phyloP scores from a whole-genome alignment of 2,329 filamentous ascomycete species.

The Penicillium sclerotiorum region DNA sequence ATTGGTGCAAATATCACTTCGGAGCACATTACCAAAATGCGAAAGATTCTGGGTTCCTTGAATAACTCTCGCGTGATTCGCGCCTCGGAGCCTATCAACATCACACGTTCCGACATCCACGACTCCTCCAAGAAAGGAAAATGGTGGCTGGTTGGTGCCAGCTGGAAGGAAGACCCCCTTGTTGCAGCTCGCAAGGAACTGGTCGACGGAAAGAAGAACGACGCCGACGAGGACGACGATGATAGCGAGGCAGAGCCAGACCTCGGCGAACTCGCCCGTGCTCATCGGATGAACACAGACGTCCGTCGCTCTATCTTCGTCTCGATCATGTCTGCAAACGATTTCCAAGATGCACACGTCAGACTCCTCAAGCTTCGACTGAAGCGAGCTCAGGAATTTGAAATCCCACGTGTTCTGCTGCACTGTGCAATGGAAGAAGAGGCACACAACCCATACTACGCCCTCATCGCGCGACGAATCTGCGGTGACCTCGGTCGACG shows the following conservation, averaged over 20 bases:
- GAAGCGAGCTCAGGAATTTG: conserved; percentile 81
- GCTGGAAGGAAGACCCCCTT: conserved; percentile 63
- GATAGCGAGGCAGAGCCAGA: conserved; percentile 57
- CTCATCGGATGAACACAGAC: conserved; percentile 84
- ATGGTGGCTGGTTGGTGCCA: conserved; percentile 99
- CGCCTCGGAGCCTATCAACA: conserved; percentile 76
- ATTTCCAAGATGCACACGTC: conserved; percentile 80
- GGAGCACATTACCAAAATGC: conserved; percentile 85
- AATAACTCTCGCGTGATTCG: conserved; percentile 67
- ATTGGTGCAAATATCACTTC: conserved; percentile 71
- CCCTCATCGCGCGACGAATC: conserved; percentile 76
- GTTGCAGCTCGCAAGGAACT: conserved; percentile 39
- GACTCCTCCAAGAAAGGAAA: conserved; percentile 86
- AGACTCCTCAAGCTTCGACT: conserved; percentile 80
- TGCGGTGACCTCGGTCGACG: conserved; percentile 68
- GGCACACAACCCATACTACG: conserved; percentile 91
- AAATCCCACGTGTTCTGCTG: conserved; percentile 84
- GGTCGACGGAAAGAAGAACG: conserved; percentile 15
- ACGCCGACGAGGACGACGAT: conserved; percentile 21
- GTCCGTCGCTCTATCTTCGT: conserved; percentile 90
- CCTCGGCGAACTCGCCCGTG: conserved; percentile 71
- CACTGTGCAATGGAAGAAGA: conserved; percentile 84
- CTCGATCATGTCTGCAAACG: conserved; percentile 80
- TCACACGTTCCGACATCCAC: conserved; percentile 79
- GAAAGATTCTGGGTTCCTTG: conserved; percentile 79